phyloP scores from a whole-genome alignment of 192 early-diverging fungal genomes.

The Entophlyctis helioformis region DNA sequence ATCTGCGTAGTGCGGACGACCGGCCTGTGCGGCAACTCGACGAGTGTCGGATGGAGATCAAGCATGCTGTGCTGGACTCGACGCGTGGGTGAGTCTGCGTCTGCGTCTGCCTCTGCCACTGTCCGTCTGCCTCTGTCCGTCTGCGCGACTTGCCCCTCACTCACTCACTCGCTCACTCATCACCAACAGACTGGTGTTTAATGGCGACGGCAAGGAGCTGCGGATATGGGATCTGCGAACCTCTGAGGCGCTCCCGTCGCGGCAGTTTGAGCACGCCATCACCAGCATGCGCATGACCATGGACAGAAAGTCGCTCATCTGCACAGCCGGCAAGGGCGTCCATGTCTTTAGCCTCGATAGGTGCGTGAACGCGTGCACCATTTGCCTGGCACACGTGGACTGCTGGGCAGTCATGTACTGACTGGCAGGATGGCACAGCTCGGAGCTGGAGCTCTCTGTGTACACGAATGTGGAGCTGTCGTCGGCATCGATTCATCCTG shows the following conservation, averaged over 20 bases:
- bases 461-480: slow-evolving; percentile 48
- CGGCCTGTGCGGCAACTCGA: slow-evolving; percentile 5
- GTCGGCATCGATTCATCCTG: slow-evolving; percentile 70
- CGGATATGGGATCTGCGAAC: slow-evolving; percentile 66
- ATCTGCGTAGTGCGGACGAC: slow-evolving; percentile 49
- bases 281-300: slow-evolving; percentile 63
- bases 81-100: slow-evolving; percentile 19
- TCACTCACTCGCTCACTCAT: too few species aligned
- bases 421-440: too few species aligned
- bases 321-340: slow-evolving; percentile 65
- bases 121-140: not conserved
- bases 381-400: too few species aligned
- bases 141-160: not conserved
- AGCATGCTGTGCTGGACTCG: slow-evolving; percentile 51
- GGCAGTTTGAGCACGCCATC: slow-evolving; percentile 52
- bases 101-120: not conserved
- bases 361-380: too few species aligned
- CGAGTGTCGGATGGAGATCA: slow-evolving; percentile 37
- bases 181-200: slow-evolving; percentile 21
- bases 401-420: too few species aligned
- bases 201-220: slow-evolving; percentile 29
- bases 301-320: slow-evolving; percentile 63
- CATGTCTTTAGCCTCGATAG: slow-evolving; percentile 61
- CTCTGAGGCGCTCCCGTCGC: slow-evolving; percentile 41
- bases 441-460: too few species aligned